phyloP scores from a whole-genome alignment of 768 basidiomycete species.

The Kwoniella dendrophila region DNA sequence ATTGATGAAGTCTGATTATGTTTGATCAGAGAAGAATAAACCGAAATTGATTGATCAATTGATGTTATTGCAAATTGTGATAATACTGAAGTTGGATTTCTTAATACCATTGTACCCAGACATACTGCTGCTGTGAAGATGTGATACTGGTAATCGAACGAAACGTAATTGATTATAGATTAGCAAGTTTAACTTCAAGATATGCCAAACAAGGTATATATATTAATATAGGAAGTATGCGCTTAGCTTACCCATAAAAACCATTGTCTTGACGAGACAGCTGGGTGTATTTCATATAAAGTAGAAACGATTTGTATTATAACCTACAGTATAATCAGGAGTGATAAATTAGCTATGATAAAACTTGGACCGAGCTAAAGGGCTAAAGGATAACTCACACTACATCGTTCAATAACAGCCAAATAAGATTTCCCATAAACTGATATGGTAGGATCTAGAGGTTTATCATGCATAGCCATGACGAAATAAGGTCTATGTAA shows the following conservation, averaged over 20 bases:
- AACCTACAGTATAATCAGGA: slow-evolving; percentile 10
- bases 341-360: background rate
- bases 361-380: background rate
- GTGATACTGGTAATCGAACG: slow-evolving; percentile 34
- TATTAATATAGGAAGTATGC: background rate
- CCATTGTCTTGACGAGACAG: slow-evolving; percentile 31
- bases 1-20: slow-evolving; percentile 11
- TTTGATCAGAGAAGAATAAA: slow-evolving; percentile 27
- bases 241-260: slow-evolving; percentile 30
- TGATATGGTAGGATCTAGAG: slow-evolving; percentile 25
- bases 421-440: slow-evolving; percentile 27
- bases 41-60: slow-evolving; percentile 27
- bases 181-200: background rate
- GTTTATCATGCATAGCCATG: slow-evolving; percentile 28
- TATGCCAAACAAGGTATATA: no score
- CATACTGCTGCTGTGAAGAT: slow-evolving; percentile 41
- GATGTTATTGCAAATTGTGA: slow-evolving; percentile 22
- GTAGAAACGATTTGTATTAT: slow-evolving; percentile 26
- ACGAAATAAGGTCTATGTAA: slow-evolving; percentile 37
- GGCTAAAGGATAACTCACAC: slow-evolving; percentile 20
- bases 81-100: slow-evolving; percentile 27
- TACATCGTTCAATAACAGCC: slow-evolving; percentile 33
- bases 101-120: slow-evolving; percentile 32
- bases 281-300: slow-evolving; percentile 24
- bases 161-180: no score